These are phyloP conservation scores for Cajanus cajan DNA, from an alignment of 306 rosid species.

Conservation along the genomic window DNA sequence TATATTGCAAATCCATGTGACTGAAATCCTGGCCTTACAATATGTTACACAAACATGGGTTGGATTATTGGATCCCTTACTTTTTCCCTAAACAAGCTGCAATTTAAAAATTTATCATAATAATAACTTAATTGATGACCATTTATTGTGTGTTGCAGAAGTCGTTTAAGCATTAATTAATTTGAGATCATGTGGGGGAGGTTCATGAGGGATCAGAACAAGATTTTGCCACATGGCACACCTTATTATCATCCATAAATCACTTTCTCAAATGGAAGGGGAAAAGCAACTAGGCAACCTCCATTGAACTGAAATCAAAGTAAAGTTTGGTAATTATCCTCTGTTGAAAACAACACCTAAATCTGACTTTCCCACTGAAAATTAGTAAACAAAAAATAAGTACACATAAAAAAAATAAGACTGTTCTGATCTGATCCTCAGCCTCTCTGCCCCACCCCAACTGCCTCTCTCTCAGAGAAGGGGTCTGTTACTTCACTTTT, in stretches of 20 bases:
- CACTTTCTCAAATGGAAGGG: slow-evolving; percentile 35
- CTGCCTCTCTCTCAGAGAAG: slow-evolving; percentile 44
- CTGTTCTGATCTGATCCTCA: slow-evolving; percentile 14
- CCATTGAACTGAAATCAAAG: slow-evolving; percentile 36
- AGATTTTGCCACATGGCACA: slow-evolving; percentile 34
- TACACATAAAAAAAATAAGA: slow-evolving; percentile 1
- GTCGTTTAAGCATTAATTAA: slow-evolving; percentile 34
- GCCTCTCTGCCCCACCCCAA: slow-evolving; percentile 46
- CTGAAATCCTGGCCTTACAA: not conserved
- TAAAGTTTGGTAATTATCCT: slow-evolving; percentile 50
- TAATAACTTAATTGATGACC: not conserved
- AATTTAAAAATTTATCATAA: not conserved
- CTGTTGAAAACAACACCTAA: slow-evolving; percentile 41
- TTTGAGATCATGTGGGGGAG: slow-evolving; percentile 11
- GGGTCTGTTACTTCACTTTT: slow-evolving; percentile 46
- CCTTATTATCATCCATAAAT: slow-evolving; percentile 15
- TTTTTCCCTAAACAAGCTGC: not conserved
- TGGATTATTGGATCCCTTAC: not conserved
- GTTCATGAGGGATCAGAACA: slow-evolving; percentile 35
- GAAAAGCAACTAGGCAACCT: slow-evolving; percentile 51
- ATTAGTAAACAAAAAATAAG: slow-evolving; percentile 10
- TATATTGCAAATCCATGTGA: not conserved
- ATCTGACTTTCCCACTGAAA: slow-evolving; percentile 36
- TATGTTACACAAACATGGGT: not conserved
- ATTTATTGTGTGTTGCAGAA: slow-evolving; percentile 19